Percentiles rank a stretch among this genome's conserved stretches.
phyloP scores from a whole-genome alignment of 2,329 filamentous ascomycete species.

The Ophiocordyceps camponoti-leonardi region DNA sequence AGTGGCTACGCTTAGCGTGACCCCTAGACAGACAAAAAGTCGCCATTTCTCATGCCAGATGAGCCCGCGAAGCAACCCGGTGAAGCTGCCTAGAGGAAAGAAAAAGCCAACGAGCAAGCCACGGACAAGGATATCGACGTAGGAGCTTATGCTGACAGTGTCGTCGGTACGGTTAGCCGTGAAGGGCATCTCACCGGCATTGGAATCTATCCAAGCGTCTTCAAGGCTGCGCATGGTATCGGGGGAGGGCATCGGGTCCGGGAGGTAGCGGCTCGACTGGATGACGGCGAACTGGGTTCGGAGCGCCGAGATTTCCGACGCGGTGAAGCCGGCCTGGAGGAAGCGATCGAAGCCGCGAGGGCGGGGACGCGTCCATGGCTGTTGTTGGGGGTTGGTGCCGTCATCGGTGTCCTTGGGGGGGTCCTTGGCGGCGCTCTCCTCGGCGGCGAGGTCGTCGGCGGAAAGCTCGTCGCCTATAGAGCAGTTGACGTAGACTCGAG shows the following conservation, averaged over 20 bases:
- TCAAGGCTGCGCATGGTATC: conserved; percentile 62
- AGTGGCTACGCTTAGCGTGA: conserved; percentile 63
- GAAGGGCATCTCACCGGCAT: conserved; percentile 22
- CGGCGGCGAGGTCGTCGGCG: conserved; percentile 48
- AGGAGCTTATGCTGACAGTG: conserved; percentile 30
- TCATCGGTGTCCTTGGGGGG: conserved; percentile 19
- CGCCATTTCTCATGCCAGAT: conserved; percentile 74
- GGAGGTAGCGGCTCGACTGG: conserved; percentile 65
- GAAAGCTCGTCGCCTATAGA: conserved; percentile 67
- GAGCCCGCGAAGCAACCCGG: conserved; percentile 72
- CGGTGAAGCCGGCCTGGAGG: conserved; percentile 62
- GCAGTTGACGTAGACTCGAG: conserved; percentile 77
- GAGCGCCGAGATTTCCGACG: conserved; percentile 67
- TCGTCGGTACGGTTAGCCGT: conserved; percentile 22
- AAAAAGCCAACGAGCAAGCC: conserved; percentile 89
- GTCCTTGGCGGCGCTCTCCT: conserved; percentile 31
- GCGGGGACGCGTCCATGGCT: conserved; percentile 13
- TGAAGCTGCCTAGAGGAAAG: conserved; percentile 74
- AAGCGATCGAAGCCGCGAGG: conserved; percentile 75
- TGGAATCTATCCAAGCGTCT: conserved; percentile 78
- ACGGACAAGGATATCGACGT: conserved; percentile 69
- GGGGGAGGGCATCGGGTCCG: conserved; percentile 74
- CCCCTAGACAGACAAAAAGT: conserved; percentile 72
- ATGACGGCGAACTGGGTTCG: conserved; percentile 80
- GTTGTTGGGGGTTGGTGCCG: conserved; percentile 26